These are phyloP conservation scores for Hypomyces rosellus DNA, from an alignment of 2,329 filamentous ascomycete genomes.

Conservation along the genomic window DNA sequence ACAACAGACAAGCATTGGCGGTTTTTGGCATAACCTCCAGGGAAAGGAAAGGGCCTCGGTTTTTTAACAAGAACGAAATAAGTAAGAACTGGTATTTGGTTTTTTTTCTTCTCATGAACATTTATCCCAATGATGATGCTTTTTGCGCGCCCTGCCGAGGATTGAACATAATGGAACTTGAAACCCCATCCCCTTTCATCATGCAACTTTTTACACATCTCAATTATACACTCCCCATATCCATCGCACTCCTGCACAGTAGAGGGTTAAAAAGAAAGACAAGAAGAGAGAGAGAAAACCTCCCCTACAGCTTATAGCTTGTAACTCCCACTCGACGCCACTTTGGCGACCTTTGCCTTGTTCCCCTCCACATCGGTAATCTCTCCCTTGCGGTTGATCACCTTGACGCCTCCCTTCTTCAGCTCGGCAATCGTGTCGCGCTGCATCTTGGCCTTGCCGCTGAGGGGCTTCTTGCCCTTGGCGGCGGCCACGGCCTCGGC, in stretches of 20 bases:
- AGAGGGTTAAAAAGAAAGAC: background rate
- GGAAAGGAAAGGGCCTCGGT: too few relatives aligned
- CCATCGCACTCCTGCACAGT: too few relatives aligned
- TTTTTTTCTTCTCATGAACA: too few relatives aligned
- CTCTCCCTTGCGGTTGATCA: constrained; percentile 86
- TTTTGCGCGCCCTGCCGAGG: background rate
- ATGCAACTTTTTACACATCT: too few relatives aligned
- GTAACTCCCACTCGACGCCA: constrained; percentile 50
- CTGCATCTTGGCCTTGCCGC: constrained; percentile 49
- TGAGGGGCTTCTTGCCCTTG: constrained; percentile 39
- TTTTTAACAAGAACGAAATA: too few relatives aligned
- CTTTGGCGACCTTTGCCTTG: constrained; percentile 52
- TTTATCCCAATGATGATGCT: too few relatives aligned
- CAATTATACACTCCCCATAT: too few relatives aligned
- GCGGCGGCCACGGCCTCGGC: constrained; percentile 27
- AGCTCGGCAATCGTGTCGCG: constrained; percentile 55
- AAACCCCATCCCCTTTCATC: too few relatives aligned
- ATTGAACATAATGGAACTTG: background rate
- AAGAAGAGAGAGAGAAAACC: background rate
- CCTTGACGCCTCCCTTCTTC: constrained; percentile 81
- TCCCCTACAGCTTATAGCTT: constrained; percentile 47
- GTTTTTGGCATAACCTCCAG: too few relatives aligned
- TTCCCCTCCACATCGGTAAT: constrained; percentile 78
- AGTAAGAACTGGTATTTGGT: too few relatives aligned
- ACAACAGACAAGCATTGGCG: too few relatives aligned